Conservation (phyloP, 192 early-diverging fungal genomes). For the Radiomyces spectabilis region DNA sequence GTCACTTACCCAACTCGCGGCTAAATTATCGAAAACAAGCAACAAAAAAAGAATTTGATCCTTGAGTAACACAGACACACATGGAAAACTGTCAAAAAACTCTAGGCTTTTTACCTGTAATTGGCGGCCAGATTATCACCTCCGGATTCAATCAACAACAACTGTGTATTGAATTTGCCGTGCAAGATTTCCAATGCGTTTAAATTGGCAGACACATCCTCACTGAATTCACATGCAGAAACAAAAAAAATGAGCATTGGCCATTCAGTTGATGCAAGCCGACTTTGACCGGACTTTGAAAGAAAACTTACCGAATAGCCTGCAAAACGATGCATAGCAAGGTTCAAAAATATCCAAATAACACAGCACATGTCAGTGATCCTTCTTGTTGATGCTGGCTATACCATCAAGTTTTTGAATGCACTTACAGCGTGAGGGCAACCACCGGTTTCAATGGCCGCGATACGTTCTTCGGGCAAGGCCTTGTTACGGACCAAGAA, state of each 20-base stretch:
- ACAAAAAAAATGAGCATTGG: constrained; percentile 10
- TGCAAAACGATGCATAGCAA: constrained; percentile 1
- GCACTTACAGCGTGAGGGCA: constrained; percentile 82
- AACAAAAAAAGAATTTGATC: too few relatives aligned
- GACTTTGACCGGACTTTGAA: not conserved
- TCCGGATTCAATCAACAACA: constrained; percentile 88
- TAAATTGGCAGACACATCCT: constrained; percentile 94
- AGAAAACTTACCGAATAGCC: constrained; percentile 27
- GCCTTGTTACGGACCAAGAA: constrained; percentile 88
- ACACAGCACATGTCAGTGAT: too few relatives aligned
- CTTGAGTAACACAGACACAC: too few relatives aligned
- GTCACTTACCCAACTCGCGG: constrained; percentile 24
- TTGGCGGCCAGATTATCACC: constrained; percentile 92
- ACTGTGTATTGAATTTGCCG: constrained; percentile 72
- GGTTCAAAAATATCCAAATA: not conserved
- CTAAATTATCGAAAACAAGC: too few relatives aligned
- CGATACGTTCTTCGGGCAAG: constrained; percentile 82
- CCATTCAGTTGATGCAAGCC: not conserved
- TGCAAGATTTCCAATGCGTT: constrained; percentile 84
- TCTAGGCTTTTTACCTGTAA: constrained; percentile 47
- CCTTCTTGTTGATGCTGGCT: too few relatives aligned
- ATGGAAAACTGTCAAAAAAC: not conserved
- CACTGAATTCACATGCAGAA: too few relatives aligned
- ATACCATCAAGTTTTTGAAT: too few relatives aligned
- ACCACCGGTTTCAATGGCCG: constrained; percentile 96